Conservation (phyloP, 306 rosid species). For the Acacia melanoxylon region DNA sequence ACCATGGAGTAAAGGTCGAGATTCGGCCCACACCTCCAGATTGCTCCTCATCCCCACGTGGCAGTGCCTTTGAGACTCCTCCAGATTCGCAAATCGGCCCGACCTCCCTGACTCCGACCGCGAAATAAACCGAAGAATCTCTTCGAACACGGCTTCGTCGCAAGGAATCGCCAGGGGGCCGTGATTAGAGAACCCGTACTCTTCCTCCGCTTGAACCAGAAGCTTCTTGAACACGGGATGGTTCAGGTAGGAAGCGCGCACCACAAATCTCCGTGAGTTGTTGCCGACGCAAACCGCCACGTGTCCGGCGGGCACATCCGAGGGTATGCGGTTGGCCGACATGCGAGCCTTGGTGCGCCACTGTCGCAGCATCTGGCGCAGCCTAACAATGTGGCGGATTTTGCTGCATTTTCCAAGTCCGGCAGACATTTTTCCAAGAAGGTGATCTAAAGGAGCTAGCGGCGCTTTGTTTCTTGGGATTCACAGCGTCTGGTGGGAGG, state of each 20-base stretch:
- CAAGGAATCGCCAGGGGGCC: slow-evolving; percentile 78
- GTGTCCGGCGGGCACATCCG: slow-evolving; percentile 80
- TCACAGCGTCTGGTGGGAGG: background rate
- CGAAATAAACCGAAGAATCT: slow-evolving; percentile 54
- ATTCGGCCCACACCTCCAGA: slow-evolving; percentile 64
- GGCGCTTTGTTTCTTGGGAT: too few relatives aligned
- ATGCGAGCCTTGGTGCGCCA: slow-evolving; percentile 82
- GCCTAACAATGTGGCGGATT: slow-evolving; percentile 88
- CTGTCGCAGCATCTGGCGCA: slow-evolving; percentile 68
- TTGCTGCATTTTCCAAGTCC: slow-evolving; percentile 73
- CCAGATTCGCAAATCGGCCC: slow-evolving; percentile 41
- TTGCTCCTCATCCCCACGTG: slow-evolving; percentile 45
- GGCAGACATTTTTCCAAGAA: slow-evolving; percentile 39
- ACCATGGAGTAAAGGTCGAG: slow-evolving; percentile 66
- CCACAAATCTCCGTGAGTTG: slow-evolving; percentile 57
- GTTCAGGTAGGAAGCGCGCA: slow-evolving; percentile 72
- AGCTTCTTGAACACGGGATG: slow-evolving; percentile 78
- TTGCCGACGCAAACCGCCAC: slow-evolving; percentile 74
- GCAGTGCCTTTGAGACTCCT: slow-evolving; percentile 54
- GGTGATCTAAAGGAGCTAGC: background rate
- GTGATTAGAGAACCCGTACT: slow-evolving; percentile 60
- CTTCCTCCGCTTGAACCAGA: slow-evolving; percentile 64
- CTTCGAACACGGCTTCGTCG: slow-evolving; percentile 70
- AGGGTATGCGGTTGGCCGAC: slow-evolving; percentile 57
- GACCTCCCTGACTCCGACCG: slow-evolving; percentile 51